These are phyloP conservation scores for Colletotrichum caudatum DNA, from an alignment of 2,329 filamentous ascomycete species.

Conservation along the genomic window DNA sequence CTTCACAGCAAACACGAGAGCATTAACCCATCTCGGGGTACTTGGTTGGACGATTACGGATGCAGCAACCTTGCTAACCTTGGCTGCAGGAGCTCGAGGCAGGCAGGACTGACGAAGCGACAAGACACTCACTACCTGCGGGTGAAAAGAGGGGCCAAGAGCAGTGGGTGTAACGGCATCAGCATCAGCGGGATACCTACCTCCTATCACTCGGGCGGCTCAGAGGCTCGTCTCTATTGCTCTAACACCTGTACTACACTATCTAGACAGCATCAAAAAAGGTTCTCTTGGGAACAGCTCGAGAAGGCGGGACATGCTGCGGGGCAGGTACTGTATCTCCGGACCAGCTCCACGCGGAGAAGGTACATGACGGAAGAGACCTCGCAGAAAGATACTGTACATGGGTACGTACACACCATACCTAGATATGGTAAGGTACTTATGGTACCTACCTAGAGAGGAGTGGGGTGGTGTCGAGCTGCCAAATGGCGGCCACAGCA, in stretches of 20 bases:
- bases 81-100: slow-evolving; percentile 14
- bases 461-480: slow-evolving; percentile 7
- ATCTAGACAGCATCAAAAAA: not conserved
- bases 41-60: not conserved
- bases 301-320: not conserved
- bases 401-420: too few species aligned
- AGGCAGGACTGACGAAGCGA: not conserved
- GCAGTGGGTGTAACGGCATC: not conserved
- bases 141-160: not conserved
- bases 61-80: slow-evolving; percentile 14
- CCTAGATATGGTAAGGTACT: too few species aligned
- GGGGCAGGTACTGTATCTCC: slow-evolving; percentile 13
- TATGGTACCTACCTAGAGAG: too few species aligned
- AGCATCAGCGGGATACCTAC: not conserved
- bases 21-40: slow-evolving; percentile 11
- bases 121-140: not conserved
- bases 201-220: not conserved
- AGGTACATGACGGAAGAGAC: slow-evolving; percentile 11
- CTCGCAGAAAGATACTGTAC: not conserved
- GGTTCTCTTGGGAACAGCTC: slow-evolving; percentile 5
- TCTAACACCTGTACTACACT: not conserved
- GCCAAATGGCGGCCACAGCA: slow-evolving; percentile 16
- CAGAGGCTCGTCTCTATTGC: not conserved
- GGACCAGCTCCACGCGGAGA: slow-evolving; percentile 26
- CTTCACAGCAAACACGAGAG: not conserved